phyloP scores from a whole-genome alignment of 2,329 filamentous ascomycete genomes.

The Penicillium sp. region DNA sequence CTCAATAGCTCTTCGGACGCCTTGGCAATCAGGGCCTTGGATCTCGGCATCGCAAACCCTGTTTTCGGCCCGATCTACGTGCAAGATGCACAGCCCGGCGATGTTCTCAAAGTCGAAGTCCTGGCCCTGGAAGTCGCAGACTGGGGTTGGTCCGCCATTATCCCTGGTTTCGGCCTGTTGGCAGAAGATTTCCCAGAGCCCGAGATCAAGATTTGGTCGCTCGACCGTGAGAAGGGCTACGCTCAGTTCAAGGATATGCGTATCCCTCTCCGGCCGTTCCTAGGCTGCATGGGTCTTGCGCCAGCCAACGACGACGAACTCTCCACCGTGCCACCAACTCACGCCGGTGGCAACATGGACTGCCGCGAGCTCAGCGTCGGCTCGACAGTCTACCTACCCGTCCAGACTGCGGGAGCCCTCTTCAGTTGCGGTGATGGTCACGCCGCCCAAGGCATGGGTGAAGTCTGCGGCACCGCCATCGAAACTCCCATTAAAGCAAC shows the following conservation, averaged over 20 bases:
- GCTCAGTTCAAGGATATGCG: slow-evolving; percentile 53
- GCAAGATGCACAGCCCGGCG: slow-evolving; percentile 53
- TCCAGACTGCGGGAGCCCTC: slow-evolving; percentile 53
- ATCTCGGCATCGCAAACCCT: slow-evolving; percentile 49
- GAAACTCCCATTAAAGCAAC: slow-evolving; percentile 56
- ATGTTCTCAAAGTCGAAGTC: slow-evolving; percentile 56
- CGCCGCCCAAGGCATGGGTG: slow-evolving; percentile 57
- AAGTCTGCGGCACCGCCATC: slow-evolving; percentile 60
- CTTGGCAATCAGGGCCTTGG: slow-evolving; percentile 45
- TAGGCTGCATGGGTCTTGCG: slow-evolving; percentile 57
- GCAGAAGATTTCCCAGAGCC: slow-evolving; percentile 51
- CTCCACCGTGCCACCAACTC: slow-evolving; percentile 54
- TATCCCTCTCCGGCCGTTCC: slow-evolving; percentile 54
- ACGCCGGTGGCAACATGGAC: slow-evolving; percentile 59
- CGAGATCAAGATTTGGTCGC: slow-evolving; percentile 53
- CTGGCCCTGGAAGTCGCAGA: slow-evolving; percentile 48
- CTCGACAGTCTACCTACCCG: slow-evolving; percentile 52
- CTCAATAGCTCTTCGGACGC: slow-evolving; percentile 48
- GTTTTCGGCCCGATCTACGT: slow-evolving; percentile 56
- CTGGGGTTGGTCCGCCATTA: slow-evolving; percentile 58
- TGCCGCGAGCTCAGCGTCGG: slow-evolving; percentile 54
- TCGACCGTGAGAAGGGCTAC: slow-evolving; percentile 43
- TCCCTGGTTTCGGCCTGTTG: slow-evolving; percentile 55
- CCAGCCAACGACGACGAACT: slow-evolving; percentile 50
- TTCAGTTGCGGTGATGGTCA: slow-evolving; percentile 60